phyloP scores from a whole-genome alignment of 345 rosid species.

The Hibiscus tridactylites region DNA sequence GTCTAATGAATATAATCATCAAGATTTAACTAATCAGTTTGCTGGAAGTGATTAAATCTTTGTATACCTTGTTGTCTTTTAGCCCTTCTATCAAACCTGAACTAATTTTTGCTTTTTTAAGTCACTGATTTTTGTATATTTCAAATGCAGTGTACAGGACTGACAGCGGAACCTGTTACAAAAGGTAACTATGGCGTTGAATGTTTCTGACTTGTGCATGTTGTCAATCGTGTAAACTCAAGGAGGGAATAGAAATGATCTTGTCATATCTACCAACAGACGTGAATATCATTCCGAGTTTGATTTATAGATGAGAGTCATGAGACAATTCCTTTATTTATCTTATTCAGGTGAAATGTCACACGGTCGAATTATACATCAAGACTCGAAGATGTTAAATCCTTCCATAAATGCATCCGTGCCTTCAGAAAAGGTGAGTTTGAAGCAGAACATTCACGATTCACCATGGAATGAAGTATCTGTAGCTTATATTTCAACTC shows the following conservation, averaged over 20 bases:
- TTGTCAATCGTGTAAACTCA: background rate
- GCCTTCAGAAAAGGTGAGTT: constrained; percentile 20
- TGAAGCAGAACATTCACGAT: constrained; percentile 11
- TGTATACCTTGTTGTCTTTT: background rate
- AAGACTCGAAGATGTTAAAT: background rate
- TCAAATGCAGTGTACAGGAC: constrained; percentile 40
- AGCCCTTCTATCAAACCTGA: background rate
- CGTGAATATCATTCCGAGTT: background rate
- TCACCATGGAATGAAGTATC: constrained; percentile 26
- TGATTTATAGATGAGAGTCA: background rate
- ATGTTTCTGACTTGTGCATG: background rate
- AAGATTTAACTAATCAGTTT: constrained; percentile 21
- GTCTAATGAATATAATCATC: constrained; percentile 24
- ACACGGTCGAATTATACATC: constrained; percentile 1
- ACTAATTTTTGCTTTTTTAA: background rate
- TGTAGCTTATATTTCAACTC: background rate
- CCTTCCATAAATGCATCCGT: constrained; percentile 10
- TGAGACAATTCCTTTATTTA: background rate
- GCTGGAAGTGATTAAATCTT: constrained; percentile 27
- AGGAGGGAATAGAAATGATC: background rate
- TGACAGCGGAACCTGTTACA: constrained; percentile 20
- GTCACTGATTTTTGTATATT: constrained; percentile 12
- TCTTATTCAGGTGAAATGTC: constrained; percentile 17
- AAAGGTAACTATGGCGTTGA: constrained; percentile 36
- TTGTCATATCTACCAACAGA: background rate